Evolutionary conservation across 208 protist genomes (phyloP).

Genomic region (Lotmaria passim): DNA sequence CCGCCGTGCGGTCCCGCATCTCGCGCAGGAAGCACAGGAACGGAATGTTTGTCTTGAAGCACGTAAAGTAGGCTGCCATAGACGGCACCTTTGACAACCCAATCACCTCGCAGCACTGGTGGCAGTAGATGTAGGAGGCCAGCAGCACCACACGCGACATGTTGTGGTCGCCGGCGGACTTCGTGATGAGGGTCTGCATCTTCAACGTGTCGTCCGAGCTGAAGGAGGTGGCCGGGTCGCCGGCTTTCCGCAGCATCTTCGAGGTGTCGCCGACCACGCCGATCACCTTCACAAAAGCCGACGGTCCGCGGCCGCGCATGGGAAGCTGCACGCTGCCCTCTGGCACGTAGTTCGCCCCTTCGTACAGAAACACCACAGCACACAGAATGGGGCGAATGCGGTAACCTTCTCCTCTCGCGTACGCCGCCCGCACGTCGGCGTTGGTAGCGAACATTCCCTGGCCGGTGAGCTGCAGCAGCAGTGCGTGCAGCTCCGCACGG

Average conservation of each 20-base stretch:
- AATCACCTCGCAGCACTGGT: conserved; percentile 49
- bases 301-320: conserved; percentile 5
- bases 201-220: conserved; percentile 21
- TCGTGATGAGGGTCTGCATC: conserved; percentile 66
- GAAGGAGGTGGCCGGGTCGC: conserved; percentile 9
- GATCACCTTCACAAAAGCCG: conserved; percentile 58
- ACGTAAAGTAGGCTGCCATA: conserved; percentile 33
- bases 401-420: conserved; percentile 26
- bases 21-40: conserved; percentile 81
- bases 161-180: conserved; percentile 80
- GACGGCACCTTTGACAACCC: conserved; percentile 38
- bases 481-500: conserved; percentile 38
- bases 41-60: conserved; percentile 75
- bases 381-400: conserved; percentile 55
- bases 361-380: conserved; percentile 71
- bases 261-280: conserved; percentile 45
- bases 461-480: conserved; percentile 21
- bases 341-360: conserved; percentile 40
- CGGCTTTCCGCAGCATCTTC: conserved; percentile 1
- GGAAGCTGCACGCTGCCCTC: conserved; percentile 57
- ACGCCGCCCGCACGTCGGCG: conserved; percentile 34
- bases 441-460: conserved; percentile 40
- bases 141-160: conserved; percentile 64
- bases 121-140: conserved; percentile 54
- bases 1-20: conserved; percentile 48